Evolutionary conservation across 768 basidiomycete genomes (phyloP).

Genomic region (Lactifluus rugatus): DNA sequence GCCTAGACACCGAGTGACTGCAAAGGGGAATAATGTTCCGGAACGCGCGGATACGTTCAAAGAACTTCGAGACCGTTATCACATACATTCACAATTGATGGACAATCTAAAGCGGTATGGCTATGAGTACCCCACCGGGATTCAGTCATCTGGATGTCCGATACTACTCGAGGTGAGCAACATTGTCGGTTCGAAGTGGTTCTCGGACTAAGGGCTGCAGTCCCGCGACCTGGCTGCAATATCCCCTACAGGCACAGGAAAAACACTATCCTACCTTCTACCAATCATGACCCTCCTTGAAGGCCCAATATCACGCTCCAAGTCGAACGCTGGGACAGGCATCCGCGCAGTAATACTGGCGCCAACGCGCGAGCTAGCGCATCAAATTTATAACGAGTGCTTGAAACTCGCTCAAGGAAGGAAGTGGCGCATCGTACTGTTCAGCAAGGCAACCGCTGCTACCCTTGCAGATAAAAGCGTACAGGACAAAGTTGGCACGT

Average conservation of each 20-base stretch:
- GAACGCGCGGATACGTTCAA: conserved; percentile 47
- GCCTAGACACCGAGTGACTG: conserved; percentile 53
- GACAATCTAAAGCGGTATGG: conserved; percentile 53
- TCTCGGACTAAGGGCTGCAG: conserved; percentile 29
- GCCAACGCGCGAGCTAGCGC: conserved; percentile 91
- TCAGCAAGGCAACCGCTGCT: conserved; percentile 84
- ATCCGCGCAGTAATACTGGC: conserved; percentile 75
- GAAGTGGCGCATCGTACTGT: conserved; percentile 74
- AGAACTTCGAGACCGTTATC: conserved; percentile 47
- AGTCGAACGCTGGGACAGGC: conserved; percentile 41
- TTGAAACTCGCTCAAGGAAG: conserved; percentile 70
- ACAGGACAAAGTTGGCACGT: conserved; percentile 62
- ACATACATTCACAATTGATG: conserved; percentile 49
- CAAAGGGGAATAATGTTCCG: conserved; percentile 68
- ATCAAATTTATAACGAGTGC: conserved; percentile 91
- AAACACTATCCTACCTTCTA: conserved; percentile 86
- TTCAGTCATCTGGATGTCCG: conserved; percentile 73
- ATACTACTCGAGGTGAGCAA: conserved; percentile 65
- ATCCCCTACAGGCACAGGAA: conserved; percentile 96
- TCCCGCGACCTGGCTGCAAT: conserved; percentile 84
- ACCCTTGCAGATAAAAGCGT: conserved; percentile 66
- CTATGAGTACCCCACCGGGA: conserved; percentile 63
- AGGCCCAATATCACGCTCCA: conserved; percentile 43
- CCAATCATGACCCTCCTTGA: conserved; percentile 61
- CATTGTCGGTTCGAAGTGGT: neutral